phyloP scores from a whole-genome alignment of 768 basidiomycete species.

The Clitopilus passeckerianus region DNA sequence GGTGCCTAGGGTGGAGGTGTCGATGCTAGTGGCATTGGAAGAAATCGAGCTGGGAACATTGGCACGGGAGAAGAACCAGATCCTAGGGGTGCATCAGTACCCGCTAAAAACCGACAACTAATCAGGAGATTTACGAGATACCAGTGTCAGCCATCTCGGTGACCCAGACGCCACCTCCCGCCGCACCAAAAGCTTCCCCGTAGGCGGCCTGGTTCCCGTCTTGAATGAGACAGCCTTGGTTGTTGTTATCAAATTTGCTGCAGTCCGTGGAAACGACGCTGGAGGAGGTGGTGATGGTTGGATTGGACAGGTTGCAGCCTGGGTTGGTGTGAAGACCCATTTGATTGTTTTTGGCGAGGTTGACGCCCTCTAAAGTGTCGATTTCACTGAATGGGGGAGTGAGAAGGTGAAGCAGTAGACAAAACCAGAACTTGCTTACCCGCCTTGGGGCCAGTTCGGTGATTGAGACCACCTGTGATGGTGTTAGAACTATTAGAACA shows the following conservation, averaged over 20 bases:
- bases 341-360: constrained; percentile 58
- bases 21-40: constrained; percentile 42
- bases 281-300: constrained; percentile 45
- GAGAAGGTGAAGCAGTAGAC: not conserved
- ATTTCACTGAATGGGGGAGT: constrained; percentile 41
- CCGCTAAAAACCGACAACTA: not conserved
- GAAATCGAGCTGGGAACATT: constrained; percentile 44
- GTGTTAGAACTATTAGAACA: not conserved
- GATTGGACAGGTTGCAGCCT: constrained; percentile 48
- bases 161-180: constrained; percentile 70
- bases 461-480: constrained; percentile 45
- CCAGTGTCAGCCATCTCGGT: constrained; percentile 66
- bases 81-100: constrained; percentile 21
- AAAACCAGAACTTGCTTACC: constrained; percentile 25
- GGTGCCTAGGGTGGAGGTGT: constrained; percentile 56
- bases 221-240: constrained; percentile 62
- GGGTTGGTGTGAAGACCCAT: constrained; percentile 67
- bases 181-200: constrained; percentile 59
- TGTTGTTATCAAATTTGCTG: constrained; percentile 43
- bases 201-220: constrained; percentile 54
- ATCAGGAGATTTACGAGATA: constrained; percentile 45
- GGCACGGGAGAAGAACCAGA: constrained; percentile 61
- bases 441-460: constrained; percentile 56
- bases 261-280: constrained; percentile 56
- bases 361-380: constrained; percentile 83